phyloP scores from a whole-genome alignment of 2,329 filamentous ascomycete species.

The Fusarium palustre region DNA sequence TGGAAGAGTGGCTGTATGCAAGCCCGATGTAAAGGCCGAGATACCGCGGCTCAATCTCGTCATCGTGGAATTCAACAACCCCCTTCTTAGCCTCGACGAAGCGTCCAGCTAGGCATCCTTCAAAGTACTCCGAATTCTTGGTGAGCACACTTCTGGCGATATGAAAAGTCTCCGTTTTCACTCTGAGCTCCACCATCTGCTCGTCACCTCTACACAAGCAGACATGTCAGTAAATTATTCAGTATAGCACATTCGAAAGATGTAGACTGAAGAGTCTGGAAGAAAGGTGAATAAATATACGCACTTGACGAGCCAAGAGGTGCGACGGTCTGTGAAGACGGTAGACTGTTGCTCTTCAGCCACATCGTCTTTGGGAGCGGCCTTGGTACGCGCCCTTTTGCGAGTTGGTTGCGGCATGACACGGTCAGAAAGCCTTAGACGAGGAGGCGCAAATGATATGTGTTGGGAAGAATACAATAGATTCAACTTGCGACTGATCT shows the following conservation, averaged over 20 bases:
- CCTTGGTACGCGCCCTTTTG: slow-evolving; percentile 38
- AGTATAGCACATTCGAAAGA: neutral
- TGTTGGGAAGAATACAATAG: neutral
- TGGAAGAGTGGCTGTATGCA: slow-evolving; percentile 51
- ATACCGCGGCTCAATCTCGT: slow-evolving; percentile 51
- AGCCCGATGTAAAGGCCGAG: slow-evolving; percentile 52
- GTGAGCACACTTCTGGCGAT: slow-evolving; percentile 49
- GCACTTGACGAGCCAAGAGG: slow-evolving; percentile 52
- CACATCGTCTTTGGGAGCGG: slow-evolving; percentile 27
- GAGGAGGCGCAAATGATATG: neutral
- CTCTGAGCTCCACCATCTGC: slow-evolving; percentile 48
- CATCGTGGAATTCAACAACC: slow-evolving; percentile 44
- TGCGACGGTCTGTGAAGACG: slow-evolving; percentile 49
- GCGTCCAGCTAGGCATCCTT: slow-evolving; percentile 44
- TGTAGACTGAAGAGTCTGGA: neutral
- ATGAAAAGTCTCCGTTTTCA: slow-evolving; percentile 47
- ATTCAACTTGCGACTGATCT: neutral
- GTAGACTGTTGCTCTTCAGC: slow-evolving; percentile 40
- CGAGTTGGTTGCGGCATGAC: slow-evolving; percentile 30
- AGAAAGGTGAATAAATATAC: slow-evolving; percentile 15
- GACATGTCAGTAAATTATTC: slow-evolving; percentile 5
- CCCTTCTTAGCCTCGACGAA: slow-evolving; percentile 48
- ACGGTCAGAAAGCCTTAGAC: neutral
- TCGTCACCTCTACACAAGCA: slow-evolving; percentile 45
- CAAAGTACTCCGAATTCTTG: slow-evolving; percentile 52